Evolutionary conservation across 176 grass and related monocot genomes (phyloP), one percentile per base, ranked within the genome.

Genomic region (Hordeum marinum): DNA sequence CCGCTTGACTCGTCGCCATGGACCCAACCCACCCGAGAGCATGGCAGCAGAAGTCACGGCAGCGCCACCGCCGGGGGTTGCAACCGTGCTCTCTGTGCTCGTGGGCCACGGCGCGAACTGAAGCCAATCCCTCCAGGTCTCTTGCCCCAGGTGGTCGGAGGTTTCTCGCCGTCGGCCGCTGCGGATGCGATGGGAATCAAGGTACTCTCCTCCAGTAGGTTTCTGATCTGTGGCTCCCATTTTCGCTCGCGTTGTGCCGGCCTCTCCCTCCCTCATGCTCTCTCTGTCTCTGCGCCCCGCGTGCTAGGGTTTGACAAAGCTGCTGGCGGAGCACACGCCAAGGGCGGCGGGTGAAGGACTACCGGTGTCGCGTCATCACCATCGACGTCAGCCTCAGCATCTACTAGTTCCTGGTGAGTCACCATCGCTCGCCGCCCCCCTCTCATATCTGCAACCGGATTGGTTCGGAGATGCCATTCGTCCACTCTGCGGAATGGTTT

Each of bases 351-450:
- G 84, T 98, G 43, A 92, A 95, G 85, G 84, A 90, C 80, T 98
- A 95, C 57, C 88, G 84, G 11, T 90, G 92, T 3, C 87, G 90
- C 45, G 82, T 91, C 86, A 86, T 98, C 52, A 92, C 95, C n/a
- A 60, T 98, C 10, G 95, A 91, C 65, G 90, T 92, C 35, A 94
- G 92, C 90, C 84, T 97, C 79, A 92, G 95, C 89, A 94, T 97
- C 76, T 94, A 97, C 82, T 92, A 94, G 43, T 93, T 97, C 62
- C 92, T 94, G 11, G 95, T 98, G 41, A 77, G 81, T 61, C 31
- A 14, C 18, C 29, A 1, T 50, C 20, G 12, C 64, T 32, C 32
- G 32, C 8, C n/a, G 43, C 72, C 64, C 4, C 21, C 24, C 17
- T 58, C n/a, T 34, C 66, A 18, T 42, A 6, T 29, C 5, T 7